These are phyloP conservation scores for Claviceps sp. DNA, from an alignment of 2,329 filamentous ascomycete species.

Conservation along the genomic window DNA sequence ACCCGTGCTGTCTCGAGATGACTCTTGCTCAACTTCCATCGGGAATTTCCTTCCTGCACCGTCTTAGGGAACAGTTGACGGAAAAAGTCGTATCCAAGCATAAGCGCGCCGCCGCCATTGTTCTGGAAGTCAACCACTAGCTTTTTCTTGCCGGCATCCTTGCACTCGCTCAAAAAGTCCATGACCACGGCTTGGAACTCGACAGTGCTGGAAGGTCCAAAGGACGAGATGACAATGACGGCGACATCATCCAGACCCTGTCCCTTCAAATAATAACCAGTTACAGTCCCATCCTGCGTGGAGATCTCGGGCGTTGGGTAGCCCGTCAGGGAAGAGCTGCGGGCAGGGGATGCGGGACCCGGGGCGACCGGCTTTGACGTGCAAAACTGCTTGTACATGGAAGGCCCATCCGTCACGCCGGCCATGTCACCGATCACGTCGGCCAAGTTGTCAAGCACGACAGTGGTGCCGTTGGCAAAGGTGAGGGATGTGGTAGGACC, in stretches of 20 bases:
- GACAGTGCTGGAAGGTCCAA: conserved; percentile 13
- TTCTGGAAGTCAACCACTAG: conserved; percentile 32
- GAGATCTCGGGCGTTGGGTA: conserved; percentile 20
- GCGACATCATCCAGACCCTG: conserved; percentile 21
- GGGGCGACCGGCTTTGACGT: conserved; percentile 4
- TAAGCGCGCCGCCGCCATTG: conserved; percentile 45
- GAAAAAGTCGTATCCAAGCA: conserved; percentile 50
- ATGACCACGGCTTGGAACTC: conserved; percentile 23
- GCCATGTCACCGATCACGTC: conserved; percentile 16
- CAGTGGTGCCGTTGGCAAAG: conserved; percentile 23
- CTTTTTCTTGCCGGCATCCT: conserved; percentile 39
- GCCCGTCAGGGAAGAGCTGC: conserved; percentile 3
- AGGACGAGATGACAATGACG: conserved; percentile 14
- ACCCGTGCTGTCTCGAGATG: conserved; percentile 32
- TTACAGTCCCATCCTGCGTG: conserved; percentile 8
- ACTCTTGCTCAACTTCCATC: conserved; percentile 25
- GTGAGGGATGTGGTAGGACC: conserved; percentile 22
- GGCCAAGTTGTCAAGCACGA: conserved; percentile 18
- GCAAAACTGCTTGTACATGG: conserved; percentile 23
- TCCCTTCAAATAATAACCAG: conserved; percentile 23
- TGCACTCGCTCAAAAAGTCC: conserved; percentile 22
- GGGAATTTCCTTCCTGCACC: conserved; percentile 21
- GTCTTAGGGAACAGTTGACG: conserved; percentile 36
- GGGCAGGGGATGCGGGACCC: background rate
- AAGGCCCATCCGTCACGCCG: conserved; percentile 18